phyloP scores from a whole-genome alignment of 2,329 filamentous ascomycete species.

The Coniochaeta pulveracea region DNA sequence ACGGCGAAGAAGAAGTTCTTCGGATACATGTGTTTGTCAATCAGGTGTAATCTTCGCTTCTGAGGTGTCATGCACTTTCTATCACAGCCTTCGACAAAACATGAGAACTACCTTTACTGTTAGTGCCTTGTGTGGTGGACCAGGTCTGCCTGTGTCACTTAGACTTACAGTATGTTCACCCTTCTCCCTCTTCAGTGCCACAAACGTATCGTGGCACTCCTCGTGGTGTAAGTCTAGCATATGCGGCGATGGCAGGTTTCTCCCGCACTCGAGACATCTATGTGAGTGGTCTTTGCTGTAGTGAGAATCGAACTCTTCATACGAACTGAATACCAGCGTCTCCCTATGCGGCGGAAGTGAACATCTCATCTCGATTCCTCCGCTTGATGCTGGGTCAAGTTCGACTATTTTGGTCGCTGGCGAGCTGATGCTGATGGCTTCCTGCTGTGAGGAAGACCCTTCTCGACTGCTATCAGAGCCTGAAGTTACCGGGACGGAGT shows the following conservation, averaged over 20 bases:
- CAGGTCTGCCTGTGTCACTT: background rate
- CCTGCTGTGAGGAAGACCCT: too few relatives aligned
- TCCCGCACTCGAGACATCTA: conserved; percentile 72
- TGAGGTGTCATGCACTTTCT: conserved; percentile 71
- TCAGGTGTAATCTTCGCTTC: conserved; percentile 78
- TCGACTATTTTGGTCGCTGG: conserved; percentile 43
- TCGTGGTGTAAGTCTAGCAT: conserved; percentile 77
- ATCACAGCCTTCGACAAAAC: conserved; percentile 83
- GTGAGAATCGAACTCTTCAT: conserved; percentile 77
- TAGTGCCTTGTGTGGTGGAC: background rate
- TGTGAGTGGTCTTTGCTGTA: conserved; percentile 74
- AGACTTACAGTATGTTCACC: conserved; percentile 73
- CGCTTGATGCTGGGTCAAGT: conserved; percentile 35
- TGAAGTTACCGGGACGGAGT: conserved; percentile 10
- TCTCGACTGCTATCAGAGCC: conserved; percentile 4
- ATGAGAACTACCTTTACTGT: conserved; percentile 53
- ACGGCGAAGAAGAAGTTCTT: conserved; percentile 81
- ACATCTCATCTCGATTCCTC: conserved; percentile 55
- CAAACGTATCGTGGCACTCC: conserved; percentile 80
- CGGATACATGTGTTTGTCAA: conserved; percentile 91
- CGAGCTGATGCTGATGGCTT: conserved; percentile 1
- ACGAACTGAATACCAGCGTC: conserved; percentile 58
- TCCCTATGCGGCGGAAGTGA: conserved; percentile 69
- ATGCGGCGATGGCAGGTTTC: conserved; percentile 78
- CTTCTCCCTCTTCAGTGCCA: conserved; percentile 57